phyloP scores from a whole-genome alignment of 306 rosid genomes.

The Quercus mongolica region DNA sequence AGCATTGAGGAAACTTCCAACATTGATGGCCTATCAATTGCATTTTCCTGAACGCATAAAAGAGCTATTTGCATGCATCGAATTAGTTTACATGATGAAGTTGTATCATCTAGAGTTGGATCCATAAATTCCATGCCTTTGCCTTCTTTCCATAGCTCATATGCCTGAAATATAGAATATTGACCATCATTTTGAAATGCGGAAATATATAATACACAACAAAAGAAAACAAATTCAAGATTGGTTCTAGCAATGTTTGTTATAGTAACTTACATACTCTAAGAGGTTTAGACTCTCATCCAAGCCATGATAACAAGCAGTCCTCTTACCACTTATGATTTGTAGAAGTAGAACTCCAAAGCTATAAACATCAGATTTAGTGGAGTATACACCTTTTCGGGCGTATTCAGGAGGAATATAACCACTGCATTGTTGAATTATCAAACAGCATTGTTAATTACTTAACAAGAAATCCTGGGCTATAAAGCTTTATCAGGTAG shows the following conservation, averaged over 20 bases:
- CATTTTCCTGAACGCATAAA: slow-evolving; percentile 31
- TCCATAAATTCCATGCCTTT: slow-evolving; percentile 27
- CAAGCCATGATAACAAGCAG: slow-evolving; percentile 33
- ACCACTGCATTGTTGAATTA: too few species aligned
- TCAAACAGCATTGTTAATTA: too few species aligned
- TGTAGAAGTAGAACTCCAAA: slow-evolving; percentile 49
- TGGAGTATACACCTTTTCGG: slow-evolving; percentile 33
- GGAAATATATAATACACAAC: too few species aligned
- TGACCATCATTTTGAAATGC: not conserved
- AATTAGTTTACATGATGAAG: slow-evolving; percentile 22
- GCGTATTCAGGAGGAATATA: too few species aligned
- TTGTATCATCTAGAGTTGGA: slow-evolving; percentile 28
- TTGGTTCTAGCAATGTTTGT: not conserved
- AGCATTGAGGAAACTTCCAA: slow-evolving; percentile 35
- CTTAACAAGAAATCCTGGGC: too few species aligned
- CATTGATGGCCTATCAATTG: slow-evolving; percentile 39
- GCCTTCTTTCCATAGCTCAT: slow-evolving; percentile 33
- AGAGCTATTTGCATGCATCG: slow-evolving; percentile 38
- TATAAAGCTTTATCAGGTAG: too few species aligned
- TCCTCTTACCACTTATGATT: slow-evolving; percentile 61
- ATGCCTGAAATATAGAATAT: slow-evolving; percentile 28
- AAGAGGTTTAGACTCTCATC: slow-evolving; percentile 44
- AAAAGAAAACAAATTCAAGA: not conserved
- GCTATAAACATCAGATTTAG: slow-evolving; percentile 46
- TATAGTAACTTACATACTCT: slow-evolving; percentile 39